These are phyloP conservation scores for Knoxdaviesia proteae DNA, from an alignment of 2,329 filamentous ascomycete species.

Conservation along the genomic window DNA sequence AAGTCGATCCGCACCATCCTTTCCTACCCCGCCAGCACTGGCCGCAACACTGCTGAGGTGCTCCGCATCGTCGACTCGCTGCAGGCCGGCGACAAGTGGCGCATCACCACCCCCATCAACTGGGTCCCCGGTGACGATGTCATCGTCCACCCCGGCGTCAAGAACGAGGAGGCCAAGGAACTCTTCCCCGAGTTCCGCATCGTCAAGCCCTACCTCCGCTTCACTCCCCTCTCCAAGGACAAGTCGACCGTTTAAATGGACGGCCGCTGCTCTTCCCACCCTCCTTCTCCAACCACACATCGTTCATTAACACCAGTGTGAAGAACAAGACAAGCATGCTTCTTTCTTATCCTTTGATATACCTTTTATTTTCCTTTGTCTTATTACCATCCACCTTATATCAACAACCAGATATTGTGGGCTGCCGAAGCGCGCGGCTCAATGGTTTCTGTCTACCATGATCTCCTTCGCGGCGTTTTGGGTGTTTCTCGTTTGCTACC, in stretches of 20 bases:
- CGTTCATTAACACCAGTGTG: too few relatives aligned
- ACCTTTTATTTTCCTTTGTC: background rate
- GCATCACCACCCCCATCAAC: constrained; percentile 74
- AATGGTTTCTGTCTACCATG: too few relatives aligned
- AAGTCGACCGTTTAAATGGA: constrained; percentile 14
- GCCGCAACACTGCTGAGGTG: constrained; percentile 63
- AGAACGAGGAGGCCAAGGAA: constrained; percentile 67
- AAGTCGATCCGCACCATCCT: constrained; percentile 89
- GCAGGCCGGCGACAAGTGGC: constrained; percentile 72
- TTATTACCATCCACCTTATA: background rate
- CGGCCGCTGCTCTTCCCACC: constrained; percentile 1
- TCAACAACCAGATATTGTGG: background rate
- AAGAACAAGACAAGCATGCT: too few relatives aligned
- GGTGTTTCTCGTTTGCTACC: too few relatives aligned
- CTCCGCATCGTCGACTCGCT: constrained; percentile 61
- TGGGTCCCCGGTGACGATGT: constrained; percentile 81
- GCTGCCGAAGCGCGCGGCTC: too few relatives aligned
- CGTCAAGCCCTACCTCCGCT: constrained; percentile 55
- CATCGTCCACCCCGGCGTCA: constrained; percentile 69
- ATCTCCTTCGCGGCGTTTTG: too few relatives aligned
- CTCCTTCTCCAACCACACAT: too few relatives aligned
- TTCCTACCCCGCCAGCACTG: constrained; percentile 79
- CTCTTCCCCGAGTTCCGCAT: constrained; percentile 61
- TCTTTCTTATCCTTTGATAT: too few relatives aligned
- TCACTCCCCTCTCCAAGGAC: constrained; percentile 43